phyloP scores from a whole-genome alignment of 352 stramenopile species.

The Globisporangium abappressorium region DNA sequence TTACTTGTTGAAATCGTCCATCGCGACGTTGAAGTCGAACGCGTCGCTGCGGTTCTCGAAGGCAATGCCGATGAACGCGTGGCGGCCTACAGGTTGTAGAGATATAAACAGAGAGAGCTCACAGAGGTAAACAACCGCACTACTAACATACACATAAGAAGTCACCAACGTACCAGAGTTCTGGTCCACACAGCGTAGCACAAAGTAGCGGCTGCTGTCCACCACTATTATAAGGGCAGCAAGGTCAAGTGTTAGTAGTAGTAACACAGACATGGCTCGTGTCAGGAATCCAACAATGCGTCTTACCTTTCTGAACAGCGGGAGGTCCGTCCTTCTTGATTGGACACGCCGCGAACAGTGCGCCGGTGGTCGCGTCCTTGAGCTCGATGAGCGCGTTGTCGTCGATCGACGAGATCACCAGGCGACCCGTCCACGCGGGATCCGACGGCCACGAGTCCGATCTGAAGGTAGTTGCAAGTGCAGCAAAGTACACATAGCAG shows the following conservation, averaged over 20 bases:
- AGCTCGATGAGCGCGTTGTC: conserved; percentile 63
- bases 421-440: conserved; percentile 54
- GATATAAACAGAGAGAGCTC: not conserved
- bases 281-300: too few species aligned
- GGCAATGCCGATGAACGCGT: conserved; percentile 92
- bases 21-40: conserved; percentile 94
- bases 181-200: not conserved
- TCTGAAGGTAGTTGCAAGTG: not conserved
- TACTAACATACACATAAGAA: not conserved
- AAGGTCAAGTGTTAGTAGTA: not conserved
- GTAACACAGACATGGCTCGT: too few species aligned
- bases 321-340: conserved; percentile 20
- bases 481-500: too few species aligned
- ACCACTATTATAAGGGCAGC: not conserved
- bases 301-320: not conserved
- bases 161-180: not conserved
- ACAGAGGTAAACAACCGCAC: not conserved
- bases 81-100: conserved; percentile 21
- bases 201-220: not conserved
- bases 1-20: conserved; percentile 87
- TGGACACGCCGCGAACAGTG: conserved; percentile 56
- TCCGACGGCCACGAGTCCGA: conserved; percentile 30
- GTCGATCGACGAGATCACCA: conserved; percentile 59
- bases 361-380: conserved; percentile 49
- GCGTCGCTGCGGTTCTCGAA: conserved; percentile 94